Evolutionary conservation across 2,329 filamentous ascomycete genomes (phyloP).

Genomic region (Neofusicoccum sp.): DNA sequence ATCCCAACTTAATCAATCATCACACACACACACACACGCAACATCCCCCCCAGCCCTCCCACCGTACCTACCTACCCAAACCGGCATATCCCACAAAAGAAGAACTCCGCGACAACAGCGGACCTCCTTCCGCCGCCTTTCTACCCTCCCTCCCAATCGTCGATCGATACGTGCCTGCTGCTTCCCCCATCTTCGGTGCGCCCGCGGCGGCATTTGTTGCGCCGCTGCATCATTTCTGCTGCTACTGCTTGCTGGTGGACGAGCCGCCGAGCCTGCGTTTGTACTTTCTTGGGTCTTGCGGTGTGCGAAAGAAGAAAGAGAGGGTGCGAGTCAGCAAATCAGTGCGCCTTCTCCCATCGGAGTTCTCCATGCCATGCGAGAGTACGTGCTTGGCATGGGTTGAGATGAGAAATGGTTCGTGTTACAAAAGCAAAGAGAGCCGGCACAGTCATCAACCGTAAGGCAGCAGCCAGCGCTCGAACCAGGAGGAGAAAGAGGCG

Average conservation of each 20-base stretch:
- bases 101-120: background rate
- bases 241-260: background rate
- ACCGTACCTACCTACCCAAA: background rate
- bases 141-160: background rate
- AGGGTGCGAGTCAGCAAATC: background rate
- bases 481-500: background rate
- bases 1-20: background rate
- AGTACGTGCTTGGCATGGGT: background rate
- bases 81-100: background rate
- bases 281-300: slow-evolving; percentile 17
- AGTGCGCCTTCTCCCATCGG: background rate
- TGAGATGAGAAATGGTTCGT: background rate
- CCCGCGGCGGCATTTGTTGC: background rate
- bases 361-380: background rate
- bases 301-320: background rate
- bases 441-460: too few species aligned
- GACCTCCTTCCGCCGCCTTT: background rate
- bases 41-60: background rate
- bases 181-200: background rate
- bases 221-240: background rate
- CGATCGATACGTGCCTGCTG: too few species aligned
- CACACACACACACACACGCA: background rate
- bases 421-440: background rate
- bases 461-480: background rate
- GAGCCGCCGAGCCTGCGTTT: background rate